A percentile compares a stretch with the other conserved stretches of the same genome.
Evolutionary conservation across 2,329 filamentous ascomycete species (phyloP).

Genomic region (Ophiosphaerella narmari): DNA sequence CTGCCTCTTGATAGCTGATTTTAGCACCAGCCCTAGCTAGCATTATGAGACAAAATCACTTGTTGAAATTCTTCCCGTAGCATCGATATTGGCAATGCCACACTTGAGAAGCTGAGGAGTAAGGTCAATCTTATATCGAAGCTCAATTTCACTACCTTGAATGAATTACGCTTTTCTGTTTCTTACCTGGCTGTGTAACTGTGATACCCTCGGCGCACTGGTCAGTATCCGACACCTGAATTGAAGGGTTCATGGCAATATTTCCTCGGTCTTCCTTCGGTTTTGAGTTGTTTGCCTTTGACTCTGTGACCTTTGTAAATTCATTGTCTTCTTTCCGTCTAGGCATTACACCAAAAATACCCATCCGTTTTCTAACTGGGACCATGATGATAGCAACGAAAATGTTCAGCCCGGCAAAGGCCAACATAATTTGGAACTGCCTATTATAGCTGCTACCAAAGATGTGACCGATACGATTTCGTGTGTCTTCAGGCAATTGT

Average conservation of each 20-base stretch:
- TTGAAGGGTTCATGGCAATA: background rate
- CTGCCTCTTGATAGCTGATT: too few species aligned
- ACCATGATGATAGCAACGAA: conserved; percentile 24
- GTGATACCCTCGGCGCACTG: too few species aligned
- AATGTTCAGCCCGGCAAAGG: conserved; percentile 30
- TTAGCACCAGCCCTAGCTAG: too few species aligned
- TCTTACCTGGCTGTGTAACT: too few species aligned
- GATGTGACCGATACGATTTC: conserved; percentile 21
- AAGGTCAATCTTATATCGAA: too few species aligned
- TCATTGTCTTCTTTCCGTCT: conserved; percentile 30
- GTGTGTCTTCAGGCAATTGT: conserved; percentile 19
- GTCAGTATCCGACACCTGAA: background rate
- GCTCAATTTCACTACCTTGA: too few species aligned
- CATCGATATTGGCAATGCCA: too few species aligned
- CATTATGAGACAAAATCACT: too few species aligned
- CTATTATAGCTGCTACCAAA: conserved; percentile 39
- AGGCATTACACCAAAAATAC: conserved; percentile 26
- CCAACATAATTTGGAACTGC: conserved; percentile 38
- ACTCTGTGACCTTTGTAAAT: conserved; percentile 18
- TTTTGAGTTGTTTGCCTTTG: conserved; percentile 1
- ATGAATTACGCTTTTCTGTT: too few species aligned
- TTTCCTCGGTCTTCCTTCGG: background rate
- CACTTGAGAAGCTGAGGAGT: too few species aligned
- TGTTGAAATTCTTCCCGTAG: too few species aligned
- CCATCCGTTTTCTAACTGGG: conserved; percentile 26